phyloP scores from a whole-genome alignment of 2,329 filamentous ascomycete species.

The Botrytis aclada region DNA sequence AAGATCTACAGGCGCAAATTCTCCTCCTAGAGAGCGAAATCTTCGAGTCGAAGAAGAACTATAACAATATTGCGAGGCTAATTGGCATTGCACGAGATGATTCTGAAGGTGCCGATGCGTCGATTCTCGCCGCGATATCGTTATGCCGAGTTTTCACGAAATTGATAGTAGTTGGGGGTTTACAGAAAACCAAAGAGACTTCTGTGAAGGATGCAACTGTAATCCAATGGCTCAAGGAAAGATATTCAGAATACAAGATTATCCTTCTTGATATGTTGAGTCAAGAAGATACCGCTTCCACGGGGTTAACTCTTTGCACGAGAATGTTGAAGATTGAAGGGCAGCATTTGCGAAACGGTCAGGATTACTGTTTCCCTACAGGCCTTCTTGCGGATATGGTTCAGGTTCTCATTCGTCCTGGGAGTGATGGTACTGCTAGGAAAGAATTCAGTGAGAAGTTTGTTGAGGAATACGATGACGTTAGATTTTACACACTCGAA shows the following conservation, averaged over 20 bases:
- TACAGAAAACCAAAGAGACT: slow-evolving; percentile 62
- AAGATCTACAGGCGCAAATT: slow-evolving; percentile 62
- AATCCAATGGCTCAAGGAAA: slow-evolving; percentile 73
- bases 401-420: slow-evolving; percentile 55
- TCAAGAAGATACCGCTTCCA: slow-evolving; percentile 61
- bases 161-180: slow-evolving; percentile 68
- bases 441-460: slow-evolving; percentile 76
- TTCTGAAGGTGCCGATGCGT: slow-evolving; percentile 51
- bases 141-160: slow-evolving; percentile 84
- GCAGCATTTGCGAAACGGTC: slow-evolving; percentile 56
- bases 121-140: slow-evolving; percentile 70
- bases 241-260: slow-evolving; percentile 67
- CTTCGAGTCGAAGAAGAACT: slow-evolving; percentile 80
- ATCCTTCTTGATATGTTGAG: slow-evolving; percentile 60
- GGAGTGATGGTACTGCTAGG: slow-evolving; percentile 56
- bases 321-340: slow-evolving; percentile 78
- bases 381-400: slow-evolving; percentile 65
- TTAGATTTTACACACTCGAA: slow-evolving; percentile 78
- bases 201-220: slow-evolving; percentile 74
- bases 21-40: slow-evolving; percentile 76
- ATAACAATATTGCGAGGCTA: slow-evolving; percentile 81
- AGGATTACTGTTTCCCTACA: slow-evolving; percentile 67
- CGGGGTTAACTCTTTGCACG: slow-evolving; percentile 77
- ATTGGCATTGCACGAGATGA: slow-evolving; percentile 56
- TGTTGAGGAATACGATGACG: slow-evolving; percentile 75